These are phyloP conservation scores for Strobilomyces echinocephalus DNA, from an alignment of 768 basidiomycete genomes.

Conservation along the genomic window DNA sequence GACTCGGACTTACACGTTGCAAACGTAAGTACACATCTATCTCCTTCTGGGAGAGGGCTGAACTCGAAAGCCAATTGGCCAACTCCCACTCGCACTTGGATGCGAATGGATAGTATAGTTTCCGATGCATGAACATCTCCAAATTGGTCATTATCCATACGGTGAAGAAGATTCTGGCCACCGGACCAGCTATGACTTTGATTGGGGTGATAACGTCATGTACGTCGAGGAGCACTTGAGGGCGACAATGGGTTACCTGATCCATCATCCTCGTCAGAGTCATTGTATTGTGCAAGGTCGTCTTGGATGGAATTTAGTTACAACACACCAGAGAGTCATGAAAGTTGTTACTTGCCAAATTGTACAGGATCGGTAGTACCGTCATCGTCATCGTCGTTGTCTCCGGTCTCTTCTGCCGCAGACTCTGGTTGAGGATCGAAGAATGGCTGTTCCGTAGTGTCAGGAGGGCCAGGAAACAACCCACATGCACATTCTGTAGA, in stretches of 20 bases:
- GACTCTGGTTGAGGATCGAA: no score
- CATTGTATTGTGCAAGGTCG: no score
- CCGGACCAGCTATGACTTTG: neutral
- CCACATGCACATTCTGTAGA: neutral
- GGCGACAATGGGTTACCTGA: neutral
- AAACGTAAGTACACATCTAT: neutral
- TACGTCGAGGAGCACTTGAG: no score
- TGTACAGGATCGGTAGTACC: no score
- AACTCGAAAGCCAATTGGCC: conserved; percentile 1
- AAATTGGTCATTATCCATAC: conserved; percentile 3
- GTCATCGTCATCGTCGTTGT: no score
- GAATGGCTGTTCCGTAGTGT: neutral
- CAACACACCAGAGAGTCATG: no score
- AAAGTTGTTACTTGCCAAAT: no score
- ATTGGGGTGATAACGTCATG: neutral
- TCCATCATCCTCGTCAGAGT: neutral
- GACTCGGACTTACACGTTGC: neutral
- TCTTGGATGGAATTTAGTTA: no score
- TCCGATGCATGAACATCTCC: neutral
- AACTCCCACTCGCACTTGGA: conserved; percentile 1
- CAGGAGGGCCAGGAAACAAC: no score
- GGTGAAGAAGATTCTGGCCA: neutral
- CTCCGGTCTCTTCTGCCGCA: no score
- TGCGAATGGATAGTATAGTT: conserved; percentile 1
- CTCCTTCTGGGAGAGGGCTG: neutral